Evolutionary conservation across 768 basidiomycete genomes (phyloP), one percentile per base, ranked within the genome.

Genomic region (Russula abietina): DNA sequence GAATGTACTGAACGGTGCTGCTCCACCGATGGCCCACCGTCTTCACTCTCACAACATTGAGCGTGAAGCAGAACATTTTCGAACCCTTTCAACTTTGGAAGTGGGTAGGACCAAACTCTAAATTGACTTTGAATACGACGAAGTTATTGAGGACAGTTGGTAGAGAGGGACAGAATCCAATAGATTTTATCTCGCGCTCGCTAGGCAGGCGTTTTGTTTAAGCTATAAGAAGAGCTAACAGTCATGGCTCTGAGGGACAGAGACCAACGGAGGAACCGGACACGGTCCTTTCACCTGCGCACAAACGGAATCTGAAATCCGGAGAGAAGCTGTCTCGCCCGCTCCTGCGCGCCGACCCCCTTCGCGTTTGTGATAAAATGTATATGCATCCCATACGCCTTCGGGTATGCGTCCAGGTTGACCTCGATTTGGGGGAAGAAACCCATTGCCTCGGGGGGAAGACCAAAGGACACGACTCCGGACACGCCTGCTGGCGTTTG

Each of bases 371-470:
- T 98, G 61, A 94, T 80, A 71, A 96, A 94, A 72, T 95, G 91
- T 41, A 99, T 86, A 71, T 98, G 91, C 83, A 99, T 91, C 22
- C 96, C 96, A 70, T 87, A 88, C 51, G 83, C 72, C 67, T 83
- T 83, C 6, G 93, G 92, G 72, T 98, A 99, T 32, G 89, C 76
- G 70, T 98, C 95, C 48, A 89, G 74, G 72, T 97, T 97, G 73
- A 93, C 87, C 76, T 98, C 96, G 60, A 98, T 89, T 76, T 96
- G 91, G 1, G 96, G 96, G 79, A 98, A 99, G 69, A 95, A 81
- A 8, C 81, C 85, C 82, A 99, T 88, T 0, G 95, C 93, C 4
- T 78, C 75, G 1, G 92, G 86, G 0, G 89, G 84, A 3, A 99
- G 79, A 53, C 96, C 96, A 69, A 98, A 87, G 3, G 87, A 84